phyloP scores from a whole-genome alignment of 495 filamentous ascomycete species.

The Aspergillus baeticus region DNA sequence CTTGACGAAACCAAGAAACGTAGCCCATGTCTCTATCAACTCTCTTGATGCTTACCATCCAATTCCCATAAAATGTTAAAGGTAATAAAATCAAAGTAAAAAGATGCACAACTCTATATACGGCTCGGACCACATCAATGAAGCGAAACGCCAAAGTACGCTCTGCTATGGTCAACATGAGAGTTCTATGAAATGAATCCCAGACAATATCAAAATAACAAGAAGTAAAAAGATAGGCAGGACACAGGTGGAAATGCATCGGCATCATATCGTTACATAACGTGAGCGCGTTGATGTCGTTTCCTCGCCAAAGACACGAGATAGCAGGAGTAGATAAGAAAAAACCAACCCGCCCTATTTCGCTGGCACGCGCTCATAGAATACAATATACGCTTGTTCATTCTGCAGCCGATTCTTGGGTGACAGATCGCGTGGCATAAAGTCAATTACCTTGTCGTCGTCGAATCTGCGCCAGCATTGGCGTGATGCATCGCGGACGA shows the following conservation, averaged over 20 bases:
- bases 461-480: constrained; percentile 66
- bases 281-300: constrained; percentile 1
- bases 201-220: neutral
- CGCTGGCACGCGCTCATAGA: constrained; percentile 57
- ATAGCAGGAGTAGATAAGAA: neutral
- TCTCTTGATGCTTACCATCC: neutral
- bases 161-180: constrained; percentile 15
- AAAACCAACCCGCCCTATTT: constrained; percentile 36
- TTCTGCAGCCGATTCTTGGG: constrained; percentile 52
- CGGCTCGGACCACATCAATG: neutral
- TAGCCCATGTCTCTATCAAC: neutral
- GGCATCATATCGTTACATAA: constrained; percentile 8
- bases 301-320: constrained; percentile 1
- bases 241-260: neutral
- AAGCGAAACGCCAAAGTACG: constrained; percentile 1
- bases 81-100: neutral
- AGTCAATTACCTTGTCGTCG: constrained; percentile 58
- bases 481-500: constrained; percentile 60
- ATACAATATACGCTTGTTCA: constrained; percentile 68
- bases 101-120: constrained; percentile 6
- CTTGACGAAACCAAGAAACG: too few species aligned
- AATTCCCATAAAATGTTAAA: neutral
- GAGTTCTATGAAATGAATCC: neutral
- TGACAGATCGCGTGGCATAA: constrained; percentile 53
- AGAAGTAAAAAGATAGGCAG: neutral